Evolutionary conservation across 768 basidiomycete species (phyloP).

Genomic region (Asterophora lycoperdoides): DNA sequence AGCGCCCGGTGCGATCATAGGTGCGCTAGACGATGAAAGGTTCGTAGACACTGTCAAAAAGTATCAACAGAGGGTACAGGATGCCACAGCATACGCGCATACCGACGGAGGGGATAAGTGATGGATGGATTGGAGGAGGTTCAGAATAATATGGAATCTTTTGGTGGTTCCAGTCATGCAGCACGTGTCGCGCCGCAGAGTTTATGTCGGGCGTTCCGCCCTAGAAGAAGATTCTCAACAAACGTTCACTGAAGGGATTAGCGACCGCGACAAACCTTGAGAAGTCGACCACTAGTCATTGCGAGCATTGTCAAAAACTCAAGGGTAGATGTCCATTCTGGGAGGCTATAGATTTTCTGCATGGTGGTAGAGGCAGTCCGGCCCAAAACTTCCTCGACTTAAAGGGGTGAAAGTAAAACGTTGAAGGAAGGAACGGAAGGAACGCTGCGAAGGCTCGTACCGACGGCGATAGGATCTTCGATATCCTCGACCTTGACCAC

Average conservation of each 20-base stretch:
- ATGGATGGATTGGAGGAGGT: constrained; percentile 78
- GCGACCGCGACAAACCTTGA: constrained; percentile 53
- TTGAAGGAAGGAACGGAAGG: background rate
- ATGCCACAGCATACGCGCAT: constrained; percentile 9
- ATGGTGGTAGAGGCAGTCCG: constrained; percentile 70
- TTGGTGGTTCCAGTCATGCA: constrained; percentile 94
- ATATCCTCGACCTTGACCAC: constrained; percentile 89
- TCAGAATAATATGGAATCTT: constrained; percentile 87
- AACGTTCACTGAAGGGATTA: background rate
- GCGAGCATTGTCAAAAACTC: constrained; percentile 92
- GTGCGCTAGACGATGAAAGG: constrained; percentile 22
- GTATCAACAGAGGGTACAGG: background rate
- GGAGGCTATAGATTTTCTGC: constrained; percentile 82
- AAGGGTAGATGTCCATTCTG: constrained; percentile 62
- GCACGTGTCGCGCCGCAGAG: constrained; percentile 73
- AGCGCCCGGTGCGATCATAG: constrained; percentile 60
- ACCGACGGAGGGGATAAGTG: constrained; percentile 57
- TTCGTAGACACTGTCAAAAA: constrained; percentile 20
- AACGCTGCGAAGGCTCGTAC: constrained; percentile 40
- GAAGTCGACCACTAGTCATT: constrained; percentile 72
- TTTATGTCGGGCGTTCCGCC: constrained; percentile 90
- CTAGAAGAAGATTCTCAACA: constrained; percentile 30
- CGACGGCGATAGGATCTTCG: constrained; percentile 85
- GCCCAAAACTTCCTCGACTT: constrained; percentile 83
- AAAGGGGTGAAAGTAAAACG: too few relatives aligned